These are phyloP conservation scores for Drosera spatulata DNA, from an alignment of 179 eudicot genomes.

Conservation along the genomic window DNA sequence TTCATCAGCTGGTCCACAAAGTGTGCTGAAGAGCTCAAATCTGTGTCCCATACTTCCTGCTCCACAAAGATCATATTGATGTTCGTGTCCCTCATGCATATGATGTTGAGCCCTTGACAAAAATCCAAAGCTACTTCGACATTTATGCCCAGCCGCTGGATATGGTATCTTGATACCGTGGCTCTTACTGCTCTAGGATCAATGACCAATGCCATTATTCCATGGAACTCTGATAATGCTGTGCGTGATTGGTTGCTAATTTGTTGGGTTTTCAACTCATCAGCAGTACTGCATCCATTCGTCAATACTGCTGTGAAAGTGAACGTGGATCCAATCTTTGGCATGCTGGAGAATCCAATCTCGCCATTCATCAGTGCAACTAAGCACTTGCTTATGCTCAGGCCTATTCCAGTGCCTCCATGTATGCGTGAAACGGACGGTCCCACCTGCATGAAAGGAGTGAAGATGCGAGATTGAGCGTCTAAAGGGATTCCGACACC, in stretches of 20 bases:
- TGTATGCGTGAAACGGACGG: conserved; percentile 49
- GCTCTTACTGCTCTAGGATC: conserved; percentile 68
- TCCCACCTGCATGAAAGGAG: conserved; percentile 85
- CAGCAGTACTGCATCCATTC: conserved; percentile 5
- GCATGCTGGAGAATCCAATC: conserved; percentile 57
- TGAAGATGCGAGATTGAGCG: conserved; percentile 63
- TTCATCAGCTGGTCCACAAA: conserved; percentile 23
- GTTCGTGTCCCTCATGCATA: conserved; percentile 20
- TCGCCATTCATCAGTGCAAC: conserved; percentile 80
- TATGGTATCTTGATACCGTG: conserved; percentile 64
- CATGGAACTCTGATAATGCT: conserved; percentile 41
- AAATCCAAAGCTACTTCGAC: conserved; percentile 51
- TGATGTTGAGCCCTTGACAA: conserved; percentile 23
- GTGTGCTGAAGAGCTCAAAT: conserved; percentile 17
- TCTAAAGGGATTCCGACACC: conserved; percentile 76
- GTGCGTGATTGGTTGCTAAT: conserved; percentile 22
- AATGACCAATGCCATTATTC: conserved; percentile 59
- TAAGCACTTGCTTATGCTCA: conserved; percentile 85
- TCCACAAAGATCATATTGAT: conserved; percentile 52
- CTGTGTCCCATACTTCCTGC: conserved; percentile 64
- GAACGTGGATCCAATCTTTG: conserved; percentile 61
- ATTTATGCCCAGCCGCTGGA: conserved; percentile 62
- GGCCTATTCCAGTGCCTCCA: conserved; percentile 88
- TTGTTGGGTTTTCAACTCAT: conserved; percentile 28
- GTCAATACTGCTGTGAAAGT: conserved; percentile 56